Conservation (phyloP, 2,329 filamentous ascomycete genomes). For the Cytospora mali region DNA sequence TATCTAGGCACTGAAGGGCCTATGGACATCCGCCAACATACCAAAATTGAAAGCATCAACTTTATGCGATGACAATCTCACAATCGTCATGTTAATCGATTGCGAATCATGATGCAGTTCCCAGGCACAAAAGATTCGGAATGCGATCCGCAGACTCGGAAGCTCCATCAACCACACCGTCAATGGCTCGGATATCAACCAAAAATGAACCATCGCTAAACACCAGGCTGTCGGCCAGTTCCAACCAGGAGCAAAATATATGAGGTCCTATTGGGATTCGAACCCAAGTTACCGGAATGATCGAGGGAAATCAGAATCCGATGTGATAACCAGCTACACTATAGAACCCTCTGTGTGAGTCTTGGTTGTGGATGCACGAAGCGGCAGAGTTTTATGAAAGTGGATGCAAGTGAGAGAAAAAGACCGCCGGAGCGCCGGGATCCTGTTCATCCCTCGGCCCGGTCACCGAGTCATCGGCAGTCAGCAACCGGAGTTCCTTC, state of each 20-base stretch:
- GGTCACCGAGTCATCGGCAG: not conserved
- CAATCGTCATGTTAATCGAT: too few species aligned
- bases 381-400: not conserved
- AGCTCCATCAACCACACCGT: too few species aligned
- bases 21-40: too few species aligned
- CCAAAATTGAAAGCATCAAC: too few species aligned
- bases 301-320: constrained; percentile 22
- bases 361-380: not conserved
- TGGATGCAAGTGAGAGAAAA: not conserved
- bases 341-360: constrained; percentile 6
- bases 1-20: too few species aligned
- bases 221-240: too few species aligned
- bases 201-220: not conserved
- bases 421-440: too few species aligned
- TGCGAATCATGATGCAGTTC: too few species aligned
- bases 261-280: constrained; percentile 13
- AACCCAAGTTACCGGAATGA: constrained; percentile 13
- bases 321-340: constrained; percentile 27
- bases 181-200: not conserved
- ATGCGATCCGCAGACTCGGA: too few species aligned
- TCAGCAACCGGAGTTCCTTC: too few species aligned
- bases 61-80: too few species aligned
- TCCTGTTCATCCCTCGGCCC: not conserved
- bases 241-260: not conserved
- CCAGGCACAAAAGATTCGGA: too few species aligned